Base-by-base conservation (phyloP, 495 filamentous ascomycete genomes). In the Hypoxylon intermedium region DNA sequence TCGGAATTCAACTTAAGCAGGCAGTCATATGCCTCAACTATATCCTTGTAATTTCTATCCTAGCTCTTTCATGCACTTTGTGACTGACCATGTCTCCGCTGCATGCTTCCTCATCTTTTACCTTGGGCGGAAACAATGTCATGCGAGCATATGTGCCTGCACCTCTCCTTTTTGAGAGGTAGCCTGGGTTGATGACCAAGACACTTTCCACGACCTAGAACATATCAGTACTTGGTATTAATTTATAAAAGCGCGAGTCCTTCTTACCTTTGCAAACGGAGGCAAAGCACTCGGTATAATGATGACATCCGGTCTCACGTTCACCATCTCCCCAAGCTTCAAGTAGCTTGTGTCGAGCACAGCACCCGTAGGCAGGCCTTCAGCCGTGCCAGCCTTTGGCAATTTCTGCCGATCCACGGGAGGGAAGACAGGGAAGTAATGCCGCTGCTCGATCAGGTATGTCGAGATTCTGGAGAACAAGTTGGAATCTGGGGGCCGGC, bases 391-490 rank as follows among this genome's bases (percentile, higher is more conserved):
- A 21, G 77, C 81, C 70, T 85, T 89, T 2, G 88, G 88, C 54
- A 93, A 70, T 45, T 76, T 80, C 50, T 81, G 78, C 37, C 92
- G 81, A 33, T 85, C 84, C 19, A 82, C 78, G 0, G 93, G 87
- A 23, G 94, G 94, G 61, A 90, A 97, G 9, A 98, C 69, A 9
- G 94, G 94, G 67, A 89, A 91, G 72, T 90, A 97, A 73, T 93
- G 90, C 2, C 91, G 79, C 74, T 98, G 94, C 69, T 93, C 87
- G 51, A 98, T 82, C 23, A 98, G 71, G 63, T 91, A 85, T 37
- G 84, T 83, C 3, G 87, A 82, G 13, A 89, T 68, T 21, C 94
- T 72, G 4, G 86, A 84, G 31, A 95, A 78, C 16, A 89, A 45
- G 58, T 86, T 83, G 2, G 76, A 72, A 36, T 87, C 82, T 6